Conservation (phyloP, 257 asterid species). For the Petunia axillaris region DNA sequence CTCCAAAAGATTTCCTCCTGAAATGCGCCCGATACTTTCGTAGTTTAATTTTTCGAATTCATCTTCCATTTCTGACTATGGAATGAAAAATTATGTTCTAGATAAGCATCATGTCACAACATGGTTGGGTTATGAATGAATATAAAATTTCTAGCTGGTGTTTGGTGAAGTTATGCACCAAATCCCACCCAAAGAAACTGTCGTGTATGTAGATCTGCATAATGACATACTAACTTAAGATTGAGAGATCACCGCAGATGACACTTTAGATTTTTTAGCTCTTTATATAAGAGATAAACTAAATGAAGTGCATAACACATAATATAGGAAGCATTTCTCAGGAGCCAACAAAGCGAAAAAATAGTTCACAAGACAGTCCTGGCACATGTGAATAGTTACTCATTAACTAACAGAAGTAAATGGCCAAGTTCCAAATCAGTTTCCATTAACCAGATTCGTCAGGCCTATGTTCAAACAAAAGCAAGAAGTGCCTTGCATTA, state of each 20-base stretch:
- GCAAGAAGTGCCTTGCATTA: neutral
- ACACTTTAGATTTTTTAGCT: conserved; percentile 2
- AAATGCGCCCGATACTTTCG: neutral
- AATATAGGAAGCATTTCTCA: neutral
- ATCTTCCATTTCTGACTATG: neutral
- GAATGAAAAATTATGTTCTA: neutral
- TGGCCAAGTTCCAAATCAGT: neutral
- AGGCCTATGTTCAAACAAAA: conserved; percentile 6
- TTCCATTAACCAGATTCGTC: conserved; percentile 9
- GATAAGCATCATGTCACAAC: conserved; percentile 4
- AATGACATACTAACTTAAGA: neutral
- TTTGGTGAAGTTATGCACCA: neutral
- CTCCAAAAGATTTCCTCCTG: neutral
- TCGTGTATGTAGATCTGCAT: neutral
- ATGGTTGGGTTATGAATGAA: neutral
- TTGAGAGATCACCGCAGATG: conserved; percentile 3
- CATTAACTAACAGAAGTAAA: neutral
- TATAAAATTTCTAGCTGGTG: neutral
- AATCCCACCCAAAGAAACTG: neutral
- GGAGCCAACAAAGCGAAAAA: conserved; percentile 1
- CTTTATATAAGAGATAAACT: neutral
- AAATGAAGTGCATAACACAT: neutral
- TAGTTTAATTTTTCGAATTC: neutral
- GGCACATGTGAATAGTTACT: conserved; percentile 7
- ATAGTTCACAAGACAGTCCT: neutral